These are phyloP conservation scores for Leccinum fallax DNA, from an alignment of 1,284 basidiomycete genomes.

Conservation along the genomic window DNA sequence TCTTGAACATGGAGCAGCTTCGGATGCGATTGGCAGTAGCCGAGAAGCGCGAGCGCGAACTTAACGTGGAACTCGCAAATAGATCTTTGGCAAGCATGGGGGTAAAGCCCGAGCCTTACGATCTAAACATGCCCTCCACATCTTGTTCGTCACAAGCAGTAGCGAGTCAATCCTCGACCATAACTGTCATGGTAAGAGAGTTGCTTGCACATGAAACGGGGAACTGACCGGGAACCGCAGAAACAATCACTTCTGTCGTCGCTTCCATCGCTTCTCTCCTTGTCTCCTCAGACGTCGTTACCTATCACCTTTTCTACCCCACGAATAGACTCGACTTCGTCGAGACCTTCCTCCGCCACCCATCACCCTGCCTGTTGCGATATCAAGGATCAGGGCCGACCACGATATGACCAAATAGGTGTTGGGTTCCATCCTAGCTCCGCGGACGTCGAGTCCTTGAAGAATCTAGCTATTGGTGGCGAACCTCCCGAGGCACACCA, in stretches of 20 bases:
- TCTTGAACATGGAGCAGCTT: conserved; percentile 66
- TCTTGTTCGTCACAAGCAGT: conserved; percentile 43
- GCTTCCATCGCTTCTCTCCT: conserved; percentile 70
- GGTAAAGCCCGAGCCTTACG: conserved; percentile 57
- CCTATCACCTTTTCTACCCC: conserved; percentile 60
- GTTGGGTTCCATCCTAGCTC: conserved; percentile 57
- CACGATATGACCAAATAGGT: conserved; percentile 41
- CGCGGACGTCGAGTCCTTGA: conserved; percentile 38
- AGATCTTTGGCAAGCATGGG: conserved; percentile 38
- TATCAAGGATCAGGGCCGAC: conserved; percentile 60
- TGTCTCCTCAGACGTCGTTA: conserved; percentile 54
- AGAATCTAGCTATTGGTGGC: conserved; percentile 35
- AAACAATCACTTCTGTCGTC: conserved; percentile 70
- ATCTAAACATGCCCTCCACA: conserved; percentile 46
- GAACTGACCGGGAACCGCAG: conserved; percentile 27
- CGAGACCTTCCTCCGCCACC: conserved; percentile 49
- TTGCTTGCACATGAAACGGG: conserved; percentile 12
- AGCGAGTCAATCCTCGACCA: conserved; percentile 55
- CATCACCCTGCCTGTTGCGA: conserved; percentile 55
- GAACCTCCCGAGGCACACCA: conserved; percentile 48
- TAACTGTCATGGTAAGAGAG: conserved; percentile 68
- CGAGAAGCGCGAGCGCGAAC: conserved; percentile 64
- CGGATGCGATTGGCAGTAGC: conserved; percentile 64
- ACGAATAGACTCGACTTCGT: conserved; percentile 38
- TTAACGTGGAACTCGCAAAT: conserved; percentile 58